Conservation (phyloP, 768 basidiomycete species). For the Lactarius pseudohatsudake region DNA sequence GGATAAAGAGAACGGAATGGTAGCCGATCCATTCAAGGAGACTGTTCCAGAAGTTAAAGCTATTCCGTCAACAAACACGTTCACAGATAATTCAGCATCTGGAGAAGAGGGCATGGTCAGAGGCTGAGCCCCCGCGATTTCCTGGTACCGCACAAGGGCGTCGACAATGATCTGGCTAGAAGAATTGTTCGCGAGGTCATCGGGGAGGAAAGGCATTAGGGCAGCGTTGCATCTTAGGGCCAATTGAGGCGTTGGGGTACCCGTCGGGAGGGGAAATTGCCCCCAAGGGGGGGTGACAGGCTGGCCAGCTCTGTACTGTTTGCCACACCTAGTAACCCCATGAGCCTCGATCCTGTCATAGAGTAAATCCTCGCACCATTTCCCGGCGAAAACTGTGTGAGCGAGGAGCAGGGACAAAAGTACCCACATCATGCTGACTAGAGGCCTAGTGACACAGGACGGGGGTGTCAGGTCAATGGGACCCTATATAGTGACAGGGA, state of each 20-base stretch:
- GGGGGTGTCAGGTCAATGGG: neutral
- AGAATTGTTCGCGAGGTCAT: conserved; percentile 34
- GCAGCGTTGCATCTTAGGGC: conserved; percentile 49
- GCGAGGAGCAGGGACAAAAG: neutral
- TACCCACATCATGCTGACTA: neutral
- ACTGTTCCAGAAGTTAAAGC: conserved; percentile 34
- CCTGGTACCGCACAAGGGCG: conserved; percentile 38
- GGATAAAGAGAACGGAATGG: conserved; percentile 40
- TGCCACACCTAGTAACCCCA: conserved; percentile 44
- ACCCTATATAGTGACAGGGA: neutral
- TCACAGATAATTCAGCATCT: conserved; percentile 31
- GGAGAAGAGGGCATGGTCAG: conserved; percentile 32
- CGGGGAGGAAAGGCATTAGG: conserved; percentile 48
- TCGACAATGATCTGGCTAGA: conserved; percentile 40
- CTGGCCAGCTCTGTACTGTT: conserved; percentile 45
- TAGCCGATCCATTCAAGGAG: conserved; percentile 41
- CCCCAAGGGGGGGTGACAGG: conserved; percentile 47
- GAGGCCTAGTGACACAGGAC: neutral
- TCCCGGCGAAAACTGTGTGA: neutral
- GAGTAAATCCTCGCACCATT: neutral
- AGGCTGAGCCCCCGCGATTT: conserved; percentile 40
- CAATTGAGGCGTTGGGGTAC: conserved; percentile 41
- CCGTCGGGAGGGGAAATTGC: conserved; percentile 41
- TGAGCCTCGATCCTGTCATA: neutral
- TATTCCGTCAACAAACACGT: conserved; percentile 34